Evolutionary conservation across 345 rosid species (phyloP).

Genomic region (Rhizophora mangle): DNA sequence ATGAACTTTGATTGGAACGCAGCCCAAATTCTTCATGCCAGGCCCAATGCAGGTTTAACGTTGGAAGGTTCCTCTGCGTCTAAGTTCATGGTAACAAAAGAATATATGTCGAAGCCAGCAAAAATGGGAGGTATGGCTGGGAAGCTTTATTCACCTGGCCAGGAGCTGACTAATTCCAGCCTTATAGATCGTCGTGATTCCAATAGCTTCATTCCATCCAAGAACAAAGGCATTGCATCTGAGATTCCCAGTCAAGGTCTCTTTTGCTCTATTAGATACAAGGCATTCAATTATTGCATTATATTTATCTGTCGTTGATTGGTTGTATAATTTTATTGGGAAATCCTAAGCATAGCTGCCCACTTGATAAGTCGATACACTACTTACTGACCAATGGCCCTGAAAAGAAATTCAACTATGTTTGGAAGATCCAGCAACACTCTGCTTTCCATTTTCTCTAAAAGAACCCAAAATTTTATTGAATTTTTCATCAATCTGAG

Average conservation of each 20-base stretch:
- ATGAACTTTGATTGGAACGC: conserved; percentile 52
- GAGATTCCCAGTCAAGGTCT: conserved; percentile 51
- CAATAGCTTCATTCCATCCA: conserved; percentile 40
- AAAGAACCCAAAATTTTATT: neutral
- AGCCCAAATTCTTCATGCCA: conserved; percentile 40
- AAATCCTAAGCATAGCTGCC: neutral
- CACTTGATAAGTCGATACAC: neutral
- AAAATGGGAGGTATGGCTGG: conserved; percentile 43
- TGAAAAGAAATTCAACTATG: neutral
- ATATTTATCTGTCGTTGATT: conserved; percentile 1
- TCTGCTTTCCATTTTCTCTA: neutral
- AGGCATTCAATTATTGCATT: neutral
- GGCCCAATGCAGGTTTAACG: conserved; percentile 34
- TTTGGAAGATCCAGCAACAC: neutral
- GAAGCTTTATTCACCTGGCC: conserved; percentile 34
- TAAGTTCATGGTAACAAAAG: conserved; percentile 48
- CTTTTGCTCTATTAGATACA: conserved; percentile 6
- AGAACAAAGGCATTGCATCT: conserved; percentile 32
- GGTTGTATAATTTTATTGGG: neutral
- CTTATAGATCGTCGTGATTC: conserved; percentile 31
- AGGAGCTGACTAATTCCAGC: conserved; percentile 29
- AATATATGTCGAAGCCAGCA: conserved; percentile 31
- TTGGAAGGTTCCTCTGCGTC: conserved; percentile 46
- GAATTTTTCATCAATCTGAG: neutral
- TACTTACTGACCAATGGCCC: neutral